Evolutionary conservation across 1,284 basidiomycete species (phyloP).

Genomic region (Cystobasidium sp.): DNA sequence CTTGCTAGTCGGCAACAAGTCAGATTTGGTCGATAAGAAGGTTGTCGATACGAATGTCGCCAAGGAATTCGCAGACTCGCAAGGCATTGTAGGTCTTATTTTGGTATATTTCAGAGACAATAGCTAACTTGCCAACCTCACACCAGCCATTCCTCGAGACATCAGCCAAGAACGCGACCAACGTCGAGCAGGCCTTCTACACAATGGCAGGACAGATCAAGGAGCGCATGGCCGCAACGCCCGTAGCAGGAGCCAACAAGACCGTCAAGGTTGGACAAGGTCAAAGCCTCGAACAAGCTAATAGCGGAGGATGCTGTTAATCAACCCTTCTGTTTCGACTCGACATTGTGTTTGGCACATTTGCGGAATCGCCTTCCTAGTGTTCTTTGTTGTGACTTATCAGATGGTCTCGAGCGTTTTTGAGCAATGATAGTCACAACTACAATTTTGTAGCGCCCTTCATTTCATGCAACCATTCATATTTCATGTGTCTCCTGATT

Average conservation of each 20-base stretch:
- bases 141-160: constrained; percentile 60
- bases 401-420: not conserved
- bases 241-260: constrained; percentile 50
- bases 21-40: constrained; percentile 96
- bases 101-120: not conserved
- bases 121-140: not conserved
- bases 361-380: not conserved
- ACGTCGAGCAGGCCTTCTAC: constrained; percentile 61
- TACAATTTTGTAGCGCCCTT: not conserved
- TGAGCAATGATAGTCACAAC: not conserved
- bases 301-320: constrained; percentile 42
- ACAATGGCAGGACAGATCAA: constrained; percentile 85
- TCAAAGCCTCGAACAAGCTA: constrained; percentile 38
- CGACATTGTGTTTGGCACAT: constrained; percentile 1
- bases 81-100: constrained; percentile 45
- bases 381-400: not conserved
- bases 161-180: constrained; percentile 60
- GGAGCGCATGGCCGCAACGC: constrained; percentile 57
- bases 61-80: constrained; percentile 66
- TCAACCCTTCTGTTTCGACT: not conserved
- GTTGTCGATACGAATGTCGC: constrained; percentile 97
- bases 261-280: constrained; percentile 54
- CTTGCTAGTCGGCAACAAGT: constrained; percentile 97
- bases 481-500: not conserved
- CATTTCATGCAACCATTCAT: not conserved